phyloP scores from a whole-genome alignment of 2,329 filamentous ascomycete genomes.

The Colletotrichum eremochloae region DNA sequence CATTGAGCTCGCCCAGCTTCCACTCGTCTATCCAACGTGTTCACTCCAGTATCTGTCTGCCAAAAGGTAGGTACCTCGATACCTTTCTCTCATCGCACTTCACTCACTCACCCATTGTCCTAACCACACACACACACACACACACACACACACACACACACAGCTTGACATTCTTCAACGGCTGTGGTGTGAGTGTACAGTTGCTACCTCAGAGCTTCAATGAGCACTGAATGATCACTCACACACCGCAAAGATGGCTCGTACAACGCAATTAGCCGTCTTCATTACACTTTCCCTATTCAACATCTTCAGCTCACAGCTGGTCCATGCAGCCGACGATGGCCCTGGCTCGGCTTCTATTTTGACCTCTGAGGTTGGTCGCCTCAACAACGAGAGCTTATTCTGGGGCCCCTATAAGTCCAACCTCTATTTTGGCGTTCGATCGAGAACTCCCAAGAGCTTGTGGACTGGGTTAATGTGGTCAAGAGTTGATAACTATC shows the following conservation, averaged over 20 bases:
- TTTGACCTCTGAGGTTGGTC: conserved; percentile 63
- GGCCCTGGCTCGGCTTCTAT: conserved; percentile 49
- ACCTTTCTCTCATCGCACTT: conserved; percentile 26
- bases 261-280: conserved; percentile 47
- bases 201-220: conserved; percentile 28
- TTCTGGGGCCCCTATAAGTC: conserved; percentile 97
- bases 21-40: conserved; percentile 38
- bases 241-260: conserved; percentile 44
- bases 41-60: conserved; percentile 31
- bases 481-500: conserved; percentile 85
- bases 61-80: conserved; percentile 29
- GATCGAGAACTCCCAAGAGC: conserved; percentile 84
- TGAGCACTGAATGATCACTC: conserved; percentile 31
- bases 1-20: conserved; percentile 26
- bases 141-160: conserved; percentile 2
- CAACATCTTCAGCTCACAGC: conserved; percentile 44
- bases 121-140: background rate
- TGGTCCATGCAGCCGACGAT: conserved; percentile 40
- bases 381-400: conserved; percentile 82
- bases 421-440: conserved; percentile 93
- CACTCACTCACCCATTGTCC: conserved; percentile 1
- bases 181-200: conserved; percentile 30
- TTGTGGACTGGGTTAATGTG: conserved; percentile 89
- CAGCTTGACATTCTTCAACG: background rate
- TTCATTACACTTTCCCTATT: conserved; percentile 45